Percentiles rank a stretch among this genome's conserved stretches.
Conservation (phyloP, 2,329 filamentous ascomycete genomes). For the Nakataea oryzae region DNA sequence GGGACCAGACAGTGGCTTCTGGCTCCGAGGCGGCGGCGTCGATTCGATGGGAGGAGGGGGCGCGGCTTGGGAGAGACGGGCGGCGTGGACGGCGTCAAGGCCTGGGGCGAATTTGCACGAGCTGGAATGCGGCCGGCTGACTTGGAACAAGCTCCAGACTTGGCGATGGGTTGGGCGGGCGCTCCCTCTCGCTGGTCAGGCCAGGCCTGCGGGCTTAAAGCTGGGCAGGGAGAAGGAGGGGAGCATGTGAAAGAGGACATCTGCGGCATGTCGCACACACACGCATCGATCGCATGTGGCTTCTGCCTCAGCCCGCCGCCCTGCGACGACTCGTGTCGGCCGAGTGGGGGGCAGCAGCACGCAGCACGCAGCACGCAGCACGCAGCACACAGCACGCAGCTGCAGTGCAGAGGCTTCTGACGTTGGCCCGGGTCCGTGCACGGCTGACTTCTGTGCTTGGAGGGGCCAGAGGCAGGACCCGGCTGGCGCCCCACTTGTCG, state of each 20-base stretch:
- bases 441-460: too few species aligned
- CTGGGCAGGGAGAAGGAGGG: not conserved
- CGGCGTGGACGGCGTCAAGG: not conserved
- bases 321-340: not conserved
- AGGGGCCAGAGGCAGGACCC: not conserved
- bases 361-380: too few species aligned
- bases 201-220: not conserved
- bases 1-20: not conserved
- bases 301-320: not conserved
- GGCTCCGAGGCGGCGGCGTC: not conserved
- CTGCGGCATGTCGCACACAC: not conserved
- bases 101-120: not conserved
- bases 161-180: not conserved
- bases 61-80: not conserved
- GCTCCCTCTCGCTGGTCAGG: not conserved
- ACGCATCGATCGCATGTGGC: not conserved
- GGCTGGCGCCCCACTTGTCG: too few species aligned
- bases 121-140: not conserved
- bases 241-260: not conserved
- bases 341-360: not conserved
- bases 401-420: too few species aligned
- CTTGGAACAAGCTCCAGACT: not conserved
- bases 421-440: not conserved
- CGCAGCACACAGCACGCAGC: too few species aligned
- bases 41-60: not conserved